Base-by-base conservation (phyloP, 139 green algal genomes). In the Pycnococcus provasolii region DNA sequence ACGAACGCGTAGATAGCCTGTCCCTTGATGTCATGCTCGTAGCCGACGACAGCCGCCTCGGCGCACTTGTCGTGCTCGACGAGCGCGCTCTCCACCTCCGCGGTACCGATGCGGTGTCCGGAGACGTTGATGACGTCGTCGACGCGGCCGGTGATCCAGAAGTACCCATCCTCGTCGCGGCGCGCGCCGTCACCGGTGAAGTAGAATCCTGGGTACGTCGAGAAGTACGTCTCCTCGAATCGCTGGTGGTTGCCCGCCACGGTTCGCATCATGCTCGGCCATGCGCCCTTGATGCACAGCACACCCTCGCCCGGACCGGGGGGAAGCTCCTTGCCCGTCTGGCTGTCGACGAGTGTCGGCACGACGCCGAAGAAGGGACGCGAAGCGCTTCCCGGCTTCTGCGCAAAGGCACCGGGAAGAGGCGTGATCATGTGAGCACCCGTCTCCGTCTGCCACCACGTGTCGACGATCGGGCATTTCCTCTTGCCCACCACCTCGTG, bases 341-440 rank as follows among this genome's bases (percentile, higher is more conserved):
- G 86, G 26, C 26, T 26, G 54, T 95, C 85, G 64, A 99, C 68
- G 39, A 99, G 64, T 8, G 84, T 90, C 0, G 89, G 88, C 71
- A 90, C 59, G 50, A 97, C 93, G 45, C 92, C 92, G 70, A 97
- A 97, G 81, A 96, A 96, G 45, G 92, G 92, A 45, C 97, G 74
- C 2, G 86, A 90, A 1, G 89, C 89, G 37, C 70, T 88, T 48
- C 91, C 91, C 1, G 92, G 87, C 77, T 95, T 96, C 54, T 83
- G 58, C 9, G 76, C 58, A 69, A 74, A 90, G 9, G 83, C 86
- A 15, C 83, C 85, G 0, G 91, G 87, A 60, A 98, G 75, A 2
- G 88, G 86, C 1, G 85, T 83, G 65, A 97, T 91, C 86, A 96
- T 90, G 76, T 91, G 84, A 0, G 63, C 77, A 5, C 83, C 90